Evolutionary conservation across 1,284 basidiomycete species (phyloP), one percentile per base, ranked within the genome.

Genomic region (Naganishia liquefaciens): DNA sequence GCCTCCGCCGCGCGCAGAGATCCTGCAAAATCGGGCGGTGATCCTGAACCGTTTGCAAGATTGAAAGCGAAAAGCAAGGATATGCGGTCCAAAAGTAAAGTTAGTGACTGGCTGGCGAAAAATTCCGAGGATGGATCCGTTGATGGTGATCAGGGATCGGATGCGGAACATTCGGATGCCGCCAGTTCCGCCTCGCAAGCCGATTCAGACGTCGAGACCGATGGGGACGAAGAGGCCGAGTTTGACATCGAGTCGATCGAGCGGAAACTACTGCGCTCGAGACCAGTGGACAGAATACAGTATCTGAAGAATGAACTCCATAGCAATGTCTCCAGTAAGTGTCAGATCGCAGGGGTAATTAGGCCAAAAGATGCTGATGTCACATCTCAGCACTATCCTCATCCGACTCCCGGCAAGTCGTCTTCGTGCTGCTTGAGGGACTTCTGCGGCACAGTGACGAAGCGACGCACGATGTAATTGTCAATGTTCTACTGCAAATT

Each of bases 91-190:
- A 71, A 70, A 50, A 70, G 68, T 37, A 79, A 79, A 69, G 77
- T 79, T 69, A 77, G 77, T 51, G 73, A 74, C 61, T 79, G 77
- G 77, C 71, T 78, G 15, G 72, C 74, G 62, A 70, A 73, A 28
- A 72, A 68, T 57, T 54, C 63, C 4, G 63, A 55, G 39, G 63
- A 61, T 42, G 44, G 53, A 33, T 33, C 40, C 2, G 40, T 19
- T 19, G 55, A 47, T 15, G 50, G 30, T 13, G 63, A 60, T 6
- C 44, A 49, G 21, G 33, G 30, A 25, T 54, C 53, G 25, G 55
- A 40, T 21, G 55, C 27, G 2, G 30, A 53, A 4, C 15, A 33
- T 5, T 33, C 33, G 30, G 55, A 61, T 5, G 49, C 54, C 19
- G 52, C 9, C 7, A 42, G 11, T n/a, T n/a, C 53, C 11, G 30